Base-by-base conservation (phyloP, 108 stramenopile genomes). In the Epithemia pelagica region DNA sequence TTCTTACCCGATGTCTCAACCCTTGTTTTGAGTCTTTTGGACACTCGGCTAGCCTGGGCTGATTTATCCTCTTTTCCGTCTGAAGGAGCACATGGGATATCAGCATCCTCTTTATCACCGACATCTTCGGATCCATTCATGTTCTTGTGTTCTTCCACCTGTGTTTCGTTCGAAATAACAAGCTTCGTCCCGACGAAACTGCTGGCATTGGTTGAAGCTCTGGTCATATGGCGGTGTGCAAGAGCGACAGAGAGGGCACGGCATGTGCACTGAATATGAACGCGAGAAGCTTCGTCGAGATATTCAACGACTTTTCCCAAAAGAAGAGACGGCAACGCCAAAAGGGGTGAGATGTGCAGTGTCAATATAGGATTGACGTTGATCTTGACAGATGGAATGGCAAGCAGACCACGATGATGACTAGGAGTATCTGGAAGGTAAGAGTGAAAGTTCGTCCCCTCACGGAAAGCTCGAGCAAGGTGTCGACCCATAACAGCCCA, bases 401-500 rank as follows among this genome's bases (percentile, higher is more conserved):
- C n/a, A n/a, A n/a, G n/a, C 22, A 59, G 25, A 28, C 63, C 31
- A 8, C 53, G 55, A 0, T 27, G 64, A 59, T 37, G 25, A 31
- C 22, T n/a, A 22, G 46, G 58, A 20, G 26, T 65, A 1, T 15
- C 2, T 1, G 24, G 52, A 7, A 60, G 37, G 72, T n/a, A 28
- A 1, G 54, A 24, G 3, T 66, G 31, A 46, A 32, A 81, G 19
- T 77, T 61, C 2, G 61, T 67, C 0, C 86, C 88, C 65, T 88
- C 85, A 33, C 78, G 66, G 56, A 78, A 87, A 2, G 85, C 82
- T 30, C 79, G 63, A 3, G 89, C 58, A 59, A 94, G 62, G 73
- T 84, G 77, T 30, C 82, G 72, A 7, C 92, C 89, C 1, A 91
- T 46, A n/a, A 78, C 61, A 1, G 81, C 75, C 92, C 92, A 94